A percentile compares a stretch with the other conserved stretches of the same genome.
Evolutionary conservation across 306 rosid genomes (phyloP).

Genomic region (Medicago ruthenica): DNA sequence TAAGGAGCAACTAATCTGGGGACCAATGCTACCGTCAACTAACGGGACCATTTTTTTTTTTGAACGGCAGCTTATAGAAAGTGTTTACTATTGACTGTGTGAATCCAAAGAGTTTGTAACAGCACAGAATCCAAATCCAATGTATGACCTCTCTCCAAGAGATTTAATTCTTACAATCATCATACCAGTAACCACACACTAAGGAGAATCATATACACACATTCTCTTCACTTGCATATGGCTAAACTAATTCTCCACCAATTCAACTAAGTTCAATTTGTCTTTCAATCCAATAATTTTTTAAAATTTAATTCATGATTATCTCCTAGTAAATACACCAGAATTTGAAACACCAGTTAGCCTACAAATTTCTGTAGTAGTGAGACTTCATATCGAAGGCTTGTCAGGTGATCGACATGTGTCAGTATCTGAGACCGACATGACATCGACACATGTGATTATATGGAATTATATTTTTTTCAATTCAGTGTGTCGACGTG

Average conservation of each 20-base stretch:
- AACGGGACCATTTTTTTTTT: no score
- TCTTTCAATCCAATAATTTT: not conserved
- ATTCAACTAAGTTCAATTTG: not conserved
- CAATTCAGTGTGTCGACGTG: no score
- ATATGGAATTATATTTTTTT: no score
- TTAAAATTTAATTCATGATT: not conserved
- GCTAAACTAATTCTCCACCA: not conserved
- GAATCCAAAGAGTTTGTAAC: not conserved
- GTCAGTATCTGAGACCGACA: no score
- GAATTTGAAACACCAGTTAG: not conserved
- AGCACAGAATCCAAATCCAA: not conserved
- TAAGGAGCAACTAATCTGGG: no score
- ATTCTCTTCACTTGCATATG: not conserved
- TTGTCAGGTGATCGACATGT: no score
- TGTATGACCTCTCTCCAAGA: not conserved
- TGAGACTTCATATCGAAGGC: no score
- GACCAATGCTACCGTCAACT: no score
- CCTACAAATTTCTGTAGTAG: no score
- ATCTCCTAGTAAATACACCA: not conserved
- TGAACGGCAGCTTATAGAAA: no score
- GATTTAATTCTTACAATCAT: not conserved
- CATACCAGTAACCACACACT: not conserved
- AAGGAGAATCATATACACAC: not conserved
- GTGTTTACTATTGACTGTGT: not conserved
- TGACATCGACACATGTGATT: no score